Evolutionary conservation across 352 stramenopile species (phyloP), one percentile per base, ranked within the genome.

Genomic region (Globisporangium takayamanum): DNA sequence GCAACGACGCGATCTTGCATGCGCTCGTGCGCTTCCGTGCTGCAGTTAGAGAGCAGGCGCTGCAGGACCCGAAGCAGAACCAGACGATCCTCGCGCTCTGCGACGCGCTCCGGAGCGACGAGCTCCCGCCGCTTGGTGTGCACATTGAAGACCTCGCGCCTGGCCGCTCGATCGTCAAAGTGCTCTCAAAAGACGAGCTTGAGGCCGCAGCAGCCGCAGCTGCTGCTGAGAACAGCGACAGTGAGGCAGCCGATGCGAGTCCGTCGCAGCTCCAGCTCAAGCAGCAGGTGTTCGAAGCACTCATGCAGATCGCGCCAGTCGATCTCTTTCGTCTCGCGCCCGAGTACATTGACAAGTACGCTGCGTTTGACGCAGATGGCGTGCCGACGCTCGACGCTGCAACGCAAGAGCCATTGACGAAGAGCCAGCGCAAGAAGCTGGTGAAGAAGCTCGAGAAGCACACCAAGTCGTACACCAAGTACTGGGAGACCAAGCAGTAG

Each of bases 351-450:
- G 72, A 64, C n/a, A 73, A 75, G 16, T 91, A 82, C 39, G 44
- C 72, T 2, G 58, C 58, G 8, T 91, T 87, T 57, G 80, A 89
- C 37, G 67, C 64, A 10, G 53, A 84, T 41, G 79, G 79, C 11
- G 68, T 90, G 10, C 84, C 84, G 1, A 80, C 69, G 14, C 64
- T 82, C 18, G 78, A 85, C 25, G 60, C 50, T 1, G 48, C 57
- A 15, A 63, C 70, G 37, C 48, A 65, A n/a, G 64, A 77, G 37
- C 51, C 57, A 20, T 51, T 92, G 26, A 79, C 68, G 22, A 92
- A 94, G 50, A 88, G 69, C 14, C 78, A 87, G 68, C 65, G 68
- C 50, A 94, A 94, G 59, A 94, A 94, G 57, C 68, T 94, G 6
- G 18, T 64, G 0, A 93, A 93, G 67, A 85, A 83, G 53, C 55